A percentile compares a stretch with the other conserved stretches of the same genome.
Evolutionary conservation across 2,329 filamentous ascomycete species (phyloP).

Genomic region (Cladobotryum protrusum): DNA sequence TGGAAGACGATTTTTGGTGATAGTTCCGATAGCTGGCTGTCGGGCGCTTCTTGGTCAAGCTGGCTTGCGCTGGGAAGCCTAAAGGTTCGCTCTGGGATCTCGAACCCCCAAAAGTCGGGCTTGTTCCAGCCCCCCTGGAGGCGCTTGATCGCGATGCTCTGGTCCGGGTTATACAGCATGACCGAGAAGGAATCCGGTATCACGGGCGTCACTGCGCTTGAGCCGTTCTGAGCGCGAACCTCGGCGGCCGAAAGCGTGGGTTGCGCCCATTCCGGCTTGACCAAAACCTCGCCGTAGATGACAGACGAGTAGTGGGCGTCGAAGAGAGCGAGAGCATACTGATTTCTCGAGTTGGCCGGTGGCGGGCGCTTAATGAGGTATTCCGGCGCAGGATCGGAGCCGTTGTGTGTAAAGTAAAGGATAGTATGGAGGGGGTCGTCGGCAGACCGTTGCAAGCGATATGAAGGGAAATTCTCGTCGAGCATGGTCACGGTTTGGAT

Average conservation of each 20-base stretch:
- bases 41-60: constrained; percentile 64
- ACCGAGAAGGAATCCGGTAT: constrained; percentile 75
- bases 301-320: constrained; percentile 77
- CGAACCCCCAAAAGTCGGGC: constrained; percentile 81
- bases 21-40: constrained; percentile 34
- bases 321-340: constrained; percentile 79
- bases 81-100: constrained; percentile 82
- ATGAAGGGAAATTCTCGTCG: constrained; percentile 86
- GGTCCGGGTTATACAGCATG: constrained; percentile 90
- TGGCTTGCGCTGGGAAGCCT: constrained; percentile 69
- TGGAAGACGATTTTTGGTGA: constrained; percentile 75
- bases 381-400: constrained; percentile 70
- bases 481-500: constrained; percentile 53
- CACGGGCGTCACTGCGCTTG: constrained; percentile 54
- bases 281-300: constrained; percentile 78
- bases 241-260: constrained; percentile 77
- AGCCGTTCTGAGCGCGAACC: constrained; percentile 61
- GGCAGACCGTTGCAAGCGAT: constrained; percentile 46
- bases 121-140: constrained; percentile 74
- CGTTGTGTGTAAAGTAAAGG: constrained; percentile 61
- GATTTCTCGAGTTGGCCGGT: constrained; percentile 65
- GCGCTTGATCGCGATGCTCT: constrained; percentile 64
- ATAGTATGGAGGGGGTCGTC: constrained; percentile 51
- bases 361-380: constrained; percentile 75
- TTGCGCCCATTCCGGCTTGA: constrained; percentile 80